These are phyloP conservation scores for Albophoma yamanashiensis DNA, from an alignment of 2,329 filamentous ascomycete genomes.

Conservation along the genomic window DNA sequence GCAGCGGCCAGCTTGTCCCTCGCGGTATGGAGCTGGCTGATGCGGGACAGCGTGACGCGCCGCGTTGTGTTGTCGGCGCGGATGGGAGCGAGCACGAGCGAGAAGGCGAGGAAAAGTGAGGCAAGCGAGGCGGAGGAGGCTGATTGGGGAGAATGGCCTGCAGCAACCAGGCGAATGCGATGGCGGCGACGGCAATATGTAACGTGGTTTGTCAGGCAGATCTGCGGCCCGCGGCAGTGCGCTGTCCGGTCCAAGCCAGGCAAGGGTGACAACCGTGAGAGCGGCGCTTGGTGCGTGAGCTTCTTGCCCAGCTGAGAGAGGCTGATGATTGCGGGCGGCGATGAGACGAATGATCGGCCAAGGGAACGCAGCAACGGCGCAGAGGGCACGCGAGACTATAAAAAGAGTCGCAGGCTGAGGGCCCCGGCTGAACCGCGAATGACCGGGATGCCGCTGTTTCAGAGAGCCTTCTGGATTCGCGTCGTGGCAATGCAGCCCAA, in stretches of 20 bases:
- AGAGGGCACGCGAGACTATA: not conserved
- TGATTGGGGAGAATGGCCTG: not conserved
- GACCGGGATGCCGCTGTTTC: not conserved
- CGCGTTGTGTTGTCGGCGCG: not conserved
- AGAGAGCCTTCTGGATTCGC: not conserved
- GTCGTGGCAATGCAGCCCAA: not conserved
- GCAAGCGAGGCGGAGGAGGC: not conserved
- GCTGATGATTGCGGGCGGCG: not conserved
- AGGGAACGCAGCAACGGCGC: not conserved
- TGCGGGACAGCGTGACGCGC: not conserved
- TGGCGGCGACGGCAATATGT: not conserved
- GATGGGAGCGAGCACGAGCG: not conserved
- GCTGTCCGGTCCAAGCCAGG: not conserved
- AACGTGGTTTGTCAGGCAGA: slow-evolving; percentile 1
- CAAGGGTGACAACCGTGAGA: not conserved
- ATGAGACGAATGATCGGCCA: not conserved
- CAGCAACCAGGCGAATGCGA: not conserved
- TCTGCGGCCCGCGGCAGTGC: slow-evolving; percentile 1
- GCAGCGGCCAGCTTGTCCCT: not conserved
- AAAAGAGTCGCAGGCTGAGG: not conserved
- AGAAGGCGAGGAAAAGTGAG: not conserved
- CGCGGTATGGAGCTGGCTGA: not conserved
- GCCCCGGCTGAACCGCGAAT: not conserved
- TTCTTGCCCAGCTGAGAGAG: not conserved
- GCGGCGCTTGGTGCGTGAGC: not conserved